phyloP scores from a whole-genome alignment of 1,284 basidiomycete genomes.

The Pseudozyma pruni region DNA sequence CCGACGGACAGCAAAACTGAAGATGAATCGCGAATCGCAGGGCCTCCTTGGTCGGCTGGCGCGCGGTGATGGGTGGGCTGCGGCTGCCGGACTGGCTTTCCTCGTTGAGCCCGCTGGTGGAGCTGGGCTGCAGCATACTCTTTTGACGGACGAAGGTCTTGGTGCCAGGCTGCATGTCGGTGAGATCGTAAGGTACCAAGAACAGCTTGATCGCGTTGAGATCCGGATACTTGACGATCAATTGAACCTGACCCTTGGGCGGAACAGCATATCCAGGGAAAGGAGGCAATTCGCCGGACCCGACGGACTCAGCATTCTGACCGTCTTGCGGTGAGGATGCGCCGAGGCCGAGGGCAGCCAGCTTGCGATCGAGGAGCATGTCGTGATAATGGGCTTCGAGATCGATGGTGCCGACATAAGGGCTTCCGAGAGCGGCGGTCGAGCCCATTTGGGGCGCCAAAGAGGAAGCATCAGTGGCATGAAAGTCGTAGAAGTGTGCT shows the following conservation, averaged over 20 bases:
- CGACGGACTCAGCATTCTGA: neutral
- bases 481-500: slow-evolving; percentile 66
- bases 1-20: slow-evolving; percentile 52
- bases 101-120: neutral
- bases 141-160: slow-evolving; percentile 62
- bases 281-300: slow-evolving; percentile 14
- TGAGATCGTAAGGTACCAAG: slow-evolving; percentile 71
- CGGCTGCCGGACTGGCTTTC: neutral
- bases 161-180: slow-evolving; percentile 63
- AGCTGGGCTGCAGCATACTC: slow-evolving; percentile 16
- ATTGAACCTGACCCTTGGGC: slow-evolving; percentile 71
- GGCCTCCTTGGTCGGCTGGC: slow-evolving; percentile 32
- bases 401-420: slow-evolving; percentile 69
- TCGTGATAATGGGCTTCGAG: slow-evolving; percentile 64
- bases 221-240: slow-evolving; percentile 70
- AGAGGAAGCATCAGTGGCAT: slow-evolving; percentile 21
- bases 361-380: slow-evolving; percentile 11
- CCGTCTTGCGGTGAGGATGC: too few species aligned
- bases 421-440: slow-evolving; percentile 51
- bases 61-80: slow-evolving; percentile 2
- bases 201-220: slow-evolving; percentile 70
- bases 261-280: slow-evolving; percentile 72
- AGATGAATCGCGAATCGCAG: slow-evolving; percentile 62
- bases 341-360: slow-evolving; percentile 6
- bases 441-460: slow-evolving; percentile 11